Evolutionary conservation across 116 monocot genomes (phyloP), one percentile per base, ranked within the genome.

Genomic region (Trichopus zeylanicus): DNA sequence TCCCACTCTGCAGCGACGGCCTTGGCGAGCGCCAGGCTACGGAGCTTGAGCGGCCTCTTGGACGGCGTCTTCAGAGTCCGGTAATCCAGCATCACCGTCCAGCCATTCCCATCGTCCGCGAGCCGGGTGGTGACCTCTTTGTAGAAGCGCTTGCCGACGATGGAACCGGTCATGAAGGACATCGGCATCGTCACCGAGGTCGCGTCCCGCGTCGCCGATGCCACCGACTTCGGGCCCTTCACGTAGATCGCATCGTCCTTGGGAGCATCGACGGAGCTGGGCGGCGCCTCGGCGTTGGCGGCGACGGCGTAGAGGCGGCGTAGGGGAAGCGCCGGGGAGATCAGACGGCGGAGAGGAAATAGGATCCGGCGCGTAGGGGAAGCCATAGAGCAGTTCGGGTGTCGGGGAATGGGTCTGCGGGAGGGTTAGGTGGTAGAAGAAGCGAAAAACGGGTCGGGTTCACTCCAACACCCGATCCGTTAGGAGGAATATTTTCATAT

Each of bases 51-150:
- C 13, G 76, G 66, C 48, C 88, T 67, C 71, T 91, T 98, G 21
- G 78, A 80, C 8, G 97, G 91, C 20, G 91, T 80, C 66, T 88
- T 91, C 4, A 98, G 82, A 31, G 91, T 98, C 7, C 91, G 57
- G 74, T 98, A 98, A 18, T 98, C 98, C 31, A 98, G 85, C 98
- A 98, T 98, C 63, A 91, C 91, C 52, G 73, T 85, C 98, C 98
- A 98, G 29, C 98, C 97, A 20, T 88, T 91, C 34, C 91, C 91
- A 23, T 98, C 91, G 27, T 98, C 98, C 21, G 98, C 84, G 31
- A 34, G 26, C 6, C 85, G 63, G 5, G 88, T 85, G 30, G 88
- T 91, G 30, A 78, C 91, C 57, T 87, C 74, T 32, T 79, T 72
- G 73, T 86, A 95, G 78, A 95, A 98, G 16, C 85, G 74, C 82